Percentiles rank a stretch among this genome's conserved stretches.
These are phyloP conservation scores for Leucocoprinus leucothites DNA, from an alignment of 768 basidiomycete species.

Conservation along the genomic window DNA sequence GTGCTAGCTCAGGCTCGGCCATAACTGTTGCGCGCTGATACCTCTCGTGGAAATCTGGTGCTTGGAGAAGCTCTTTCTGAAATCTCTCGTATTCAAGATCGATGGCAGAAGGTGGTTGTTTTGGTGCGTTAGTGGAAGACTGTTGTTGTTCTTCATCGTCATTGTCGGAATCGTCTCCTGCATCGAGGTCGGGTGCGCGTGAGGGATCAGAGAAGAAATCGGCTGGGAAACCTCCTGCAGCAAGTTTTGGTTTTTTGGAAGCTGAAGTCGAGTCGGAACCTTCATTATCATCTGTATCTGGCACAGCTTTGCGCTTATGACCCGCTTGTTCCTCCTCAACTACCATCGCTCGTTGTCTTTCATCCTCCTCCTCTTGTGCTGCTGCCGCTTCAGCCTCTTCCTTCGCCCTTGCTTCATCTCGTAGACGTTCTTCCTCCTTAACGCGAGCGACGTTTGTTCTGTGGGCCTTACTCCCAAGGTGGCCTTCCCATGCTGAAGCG, in stretches of 20 bases:
- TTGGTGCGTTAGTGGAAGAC: constrained; percentile 13
- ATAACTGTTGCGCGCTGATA: constrained; percentile 70
- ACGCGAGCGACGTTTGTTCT: constrained; percentile 61
- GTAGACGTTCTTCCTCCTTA: constrained; percentile 49
- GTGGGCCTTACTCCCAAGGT: constrained; percentile 78
- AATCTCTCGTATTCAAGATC: constrained; percentile 77
- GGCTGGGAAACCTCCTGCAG: constrained; percentile 42
- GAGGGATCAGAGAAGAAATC: constrained; percentile 85
- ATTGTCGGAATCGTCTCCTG: constrained; percentile 42
- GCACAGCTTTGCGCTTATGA: constrained; percentile 27
- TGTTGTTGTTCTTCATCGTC: constrained; percentile 34
- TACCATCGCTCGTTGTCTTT: constrained; percentile 23
- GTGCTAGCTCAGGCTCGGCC: constrained; percentile 61
- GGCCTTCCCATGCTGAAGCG: constrained; percentile 83
- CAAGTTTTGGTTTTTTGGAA: constrained; percentile 14
- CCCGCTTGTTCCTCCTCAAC: constrained; percentile 26
- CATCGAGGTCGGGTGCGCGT: constrained; percentile 36
- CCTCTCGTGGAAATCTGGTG: constrained; percentile 38
- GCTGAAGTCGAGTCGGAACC: constrained; percentile 17
- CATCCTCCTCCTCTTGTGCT: constrained; percentile 30
- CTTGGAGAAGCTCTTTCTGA: constrained; percentile 57
- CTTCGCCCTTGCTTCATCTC: constrained; percentile 31
- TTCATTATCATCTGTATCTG: constrained; percentile 3
- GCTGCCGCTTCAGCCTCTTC: constrained; percentile 26
- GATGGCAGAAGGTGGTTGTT: constrained; percentile 31